Base-by-base conservation (phyloP, 2,329 filamentous ascomycete species). In the Blumeria graminis region DNA sequence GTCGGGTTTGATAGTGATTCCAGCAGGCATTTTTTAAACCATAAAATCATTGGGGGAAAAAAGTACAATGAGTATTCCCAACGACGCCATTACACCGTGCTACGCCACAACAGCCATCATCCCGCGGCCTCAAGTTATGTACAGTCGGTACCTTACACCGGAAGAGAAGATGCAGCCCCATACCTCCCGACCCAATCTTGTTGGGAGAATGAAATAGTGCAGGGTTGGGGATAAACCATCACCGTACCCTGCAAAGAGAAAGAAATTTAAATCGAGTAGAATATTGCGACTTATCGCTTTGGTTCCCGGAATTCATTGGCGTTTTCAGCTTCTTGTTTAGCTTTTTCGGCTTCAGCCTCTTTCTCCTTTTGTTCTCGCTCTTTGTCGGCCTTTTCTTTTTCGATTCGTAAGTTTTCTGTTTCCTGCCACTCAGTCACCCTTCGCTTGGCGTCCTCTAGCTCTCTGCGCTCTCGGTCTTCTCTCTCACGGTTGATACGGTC, bases 381-480 rank as follows among this genome's bases (percentile, higher is more conserved):
- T 11, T 18, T 13, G 16, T 28, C 36, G 9, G 36, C 33, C 16
- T 43, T 55, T 28, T 55, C 52, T 7, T 41, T 39, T 2, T n/a
- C n/a, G 13, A 39, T 10, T 10, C 35, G 35, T 6, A 18, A 35
- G 13, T 38, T 34, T 11, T 55, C 38, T 35, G n/a, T 48, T 6
- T 55, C 38, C 43, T 43, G 16, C 52, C 52, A 55, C 43, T 55
- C 52, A 10, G 52, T 18, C n/a, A 55, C 52, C 36, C 38, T 55
- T 32, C 33, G 35, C 43, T 55, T 38, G 33, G 52, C 52, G n/a
- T 38, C 35, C 14, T 55, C 52, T 18, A 55, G 32, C 28, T 55
- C 52, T 8, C 16, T 18, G 39, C 35, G 22, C 34, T 55, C 52
- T 51, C 45, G 33, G 1, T 56, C 55, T 32, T 56, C 43, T 16